Evolutionary conservation across 495 filamentous ascomycete species (phyloP).

Genomic region (Penicillium soppii): DNA sequence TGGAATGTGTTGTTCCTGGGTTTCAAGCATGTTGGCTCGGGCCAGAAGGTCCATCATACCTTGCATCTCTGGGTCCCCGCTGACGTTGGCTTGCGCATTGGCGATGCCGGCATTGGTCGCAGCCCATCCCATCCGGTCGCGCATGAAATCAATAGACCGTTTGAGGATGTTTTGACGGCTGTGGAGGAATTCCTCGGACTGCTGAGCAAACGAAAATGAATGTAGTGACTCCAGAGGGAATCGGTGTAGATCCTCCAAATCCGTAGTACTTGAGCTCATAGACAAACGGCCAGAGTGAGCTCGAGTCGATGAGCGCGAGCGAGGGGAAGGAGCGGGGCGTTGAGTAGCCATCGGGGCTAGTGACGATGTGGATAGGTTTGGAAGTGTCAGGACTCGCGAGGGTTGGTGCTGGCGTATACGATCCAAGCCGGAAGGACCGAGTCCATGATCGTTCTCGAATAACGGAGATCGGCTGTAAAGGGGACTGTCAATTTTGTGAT

Average conservation of each 20-base stretch:
- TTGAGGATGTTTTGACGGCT: constrained; percentile 92
- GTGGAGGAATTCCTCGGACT: constrained; percentile 87
- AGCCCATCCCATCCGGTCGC: constrained; percentile 85
- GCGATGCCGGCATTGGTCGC: constrained; percentile 62
- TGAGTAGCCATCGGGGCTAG: constrained; percentile 47
- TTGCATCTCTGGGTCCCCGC: constrained; percentile 83
- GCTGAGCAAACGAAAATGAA: constrained; percentile 97
- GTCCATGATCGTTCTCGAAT: constrained; percentile 61
- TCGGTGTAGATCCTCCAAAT: constrained; percentile 83
- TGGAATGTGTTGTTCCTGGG: constrained; percentile 45
- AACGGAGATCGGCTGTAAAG: constrained; percentile 56
- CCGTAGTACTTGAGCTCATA: constrained; percentile 62
- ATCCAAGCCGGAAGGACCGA: constrained; percentile 74
- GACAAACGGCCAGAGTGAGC: constrained; percentile 56
- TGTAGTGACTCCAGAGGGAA: constrained; percentile 97
- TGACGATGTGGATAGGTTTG: constrained; percentile 64
- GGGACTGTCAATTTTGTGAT: constrained; percentile 46
- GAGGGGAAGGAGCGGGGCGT: constrained; percentile 61
- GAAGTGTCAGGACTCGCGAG: constrained; percentile 62
- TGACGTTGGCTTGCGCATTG: constrained; percentile 76
- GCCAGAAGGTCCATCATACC: constrained; percentile 86
- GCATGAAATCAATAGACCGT: constrained; percentile 95
- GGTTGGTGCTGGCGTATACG: constrained; percentile 86
- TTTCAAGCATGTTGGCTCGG: constrained; percentile 69
- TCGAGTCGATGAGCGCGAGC: constrained; percentile 51